Evolutionary conservation across 495 filamentous ascomycete genomes (phyloP).

Genomic region (Hypomontagnella monticulosa): DNA sequence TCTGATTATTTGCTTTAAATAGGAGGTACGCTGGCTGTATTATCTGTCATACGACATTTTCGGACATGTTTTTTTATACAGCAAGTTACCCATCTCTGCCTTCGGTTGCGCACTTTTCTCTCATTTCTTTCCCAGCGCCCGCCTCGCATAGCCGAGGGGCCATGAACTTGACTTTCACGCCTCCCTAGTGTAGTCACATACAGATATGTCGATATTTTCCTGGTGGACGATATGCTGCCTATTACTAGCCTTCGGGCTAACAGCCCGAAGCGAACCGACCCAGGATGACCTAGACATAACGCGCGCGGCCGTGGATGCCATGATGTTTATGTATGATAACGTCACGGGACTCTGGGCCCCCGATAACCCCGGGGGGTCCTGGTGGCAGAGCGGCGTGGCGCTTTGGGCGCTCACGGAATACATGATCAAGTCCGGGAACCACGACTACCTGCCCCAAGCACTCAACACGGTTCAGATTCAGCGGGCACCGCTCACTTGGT

Average conservation of each 20-base stretch:
- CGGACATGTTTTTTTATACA: not conserved
- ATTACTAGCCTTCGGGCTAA: conserved; percentile 3
- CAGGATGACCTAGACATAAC: conserved; percentile 19
- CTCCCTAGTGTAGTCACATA: not conserved
- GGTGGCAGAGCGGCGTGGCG: conserved; percentile 57
- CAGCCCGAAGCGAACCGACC: not conserved
- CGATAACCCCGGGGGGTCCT: conserved; percentile 34
- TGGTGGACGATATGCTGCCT: conserved; percentile 21
- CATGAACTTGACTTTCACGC: not conserved
- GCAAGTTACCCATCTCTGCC: conserved; percentile 3
- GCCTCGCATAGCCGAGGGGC: not conserved
- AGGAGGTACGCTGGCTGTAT: not conserved
- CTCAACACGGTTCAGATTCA: conserved; percentile 47
- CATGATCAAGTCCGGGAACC: conserved; percentile 47
- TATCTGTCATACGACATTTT: conserved; percentile 1
- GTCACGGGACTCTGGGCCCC: conserved; percentile 50
- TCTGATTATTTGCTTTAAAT: conserved; percentile 8
- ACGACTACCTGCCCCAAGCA: conserved; percentile 48
- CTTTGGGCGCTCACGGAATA: conserved; percentile 52
- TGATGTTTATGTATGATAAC: conserved; percentile 52
- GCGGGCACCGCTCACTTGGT: conserved; percentile 47
- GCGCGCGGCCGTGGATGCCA: conserved; percentile 47
- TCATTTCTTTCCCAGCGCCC: not conserved
- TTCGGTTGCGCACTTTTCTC: not conserved
- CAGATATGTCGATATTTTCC: conserved; percentile 17